These are phyloP conservation scores for Plectosphaerella cucumerina DNA, from an alignment of 2,329 filamentous ascomycete genomes.

Conservation along the genomic window DNA sequence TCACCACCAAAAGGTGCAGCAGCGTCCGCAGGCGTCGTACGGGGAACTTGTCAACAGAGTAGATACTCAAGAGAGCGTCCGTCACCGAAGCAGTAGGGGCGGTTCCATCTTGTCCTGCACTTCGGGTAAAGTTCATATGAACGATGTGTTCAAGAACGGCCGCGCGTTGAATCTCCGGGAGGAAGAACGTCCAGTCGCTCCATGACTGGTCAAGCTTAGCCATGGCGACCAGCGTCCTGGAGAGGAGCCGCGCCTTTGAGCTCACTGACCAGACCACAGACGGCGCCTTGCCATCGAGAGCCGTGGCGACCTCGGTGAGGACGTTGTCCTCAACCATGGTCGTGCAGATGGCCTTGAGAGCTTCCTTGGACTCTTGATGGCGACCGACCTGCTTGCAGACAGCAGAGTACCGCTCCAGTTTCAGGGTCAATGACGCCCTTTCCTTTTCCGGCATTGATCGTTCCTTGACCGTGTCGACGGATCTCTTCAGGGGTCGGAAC, in stretches of 20 bases:
- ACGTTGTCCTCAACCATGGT: constrained; percentile 56
- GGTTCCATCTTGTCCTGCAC: constrained; percentile 12
- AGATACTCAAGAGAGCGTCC: constrained; percentile 43
- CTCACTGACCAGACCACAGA: constrained; percentile 47
- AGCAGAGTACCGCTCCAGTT: constrained; percentile 64
- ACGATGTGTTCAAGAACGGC: constrained; percentile 59
- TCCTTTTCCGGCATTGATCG: constrained; percentile 51
- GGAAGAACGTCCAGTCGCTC: constrained; percentile 51
- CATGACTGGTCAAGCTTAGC: constrained; percentile 55
- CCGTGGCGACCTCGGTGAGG: constrained; percentile 46
- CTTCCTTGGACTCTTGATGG: constrained; percentile 52
- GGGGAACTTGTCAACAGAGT: constrained; percentile 45
- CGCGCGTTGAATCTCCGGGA: constrained; percentile 47
- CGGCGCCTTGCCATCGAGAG: constrained; percentile 46
- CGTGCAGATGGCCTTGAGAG: constrained; percentile 57
- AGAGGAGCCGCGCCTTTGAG: constrained; percentile 48
- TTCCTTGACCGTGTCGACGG: constrained; percentile 57
- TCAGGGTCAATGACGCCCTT: constrained; percentile 55
- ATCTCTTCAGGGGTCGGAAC: constrained; percentile 56
- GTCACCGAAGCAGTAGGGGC: constrained; percentile 39
- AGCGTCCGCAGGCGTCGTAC: constrained; percentile 49
- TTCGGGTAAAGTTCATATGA: constrained; percentile 38
- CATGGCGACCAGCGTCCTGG: constrained; percentile 54
- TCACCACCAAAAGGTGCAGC: constrained; percentile 42
- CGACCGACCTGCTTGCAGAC: constrained; percentile 49